Evolutionary conservation across 768 basidiomycete species (phyloP).

Genomic region (Amanita inopinata): DNA sequence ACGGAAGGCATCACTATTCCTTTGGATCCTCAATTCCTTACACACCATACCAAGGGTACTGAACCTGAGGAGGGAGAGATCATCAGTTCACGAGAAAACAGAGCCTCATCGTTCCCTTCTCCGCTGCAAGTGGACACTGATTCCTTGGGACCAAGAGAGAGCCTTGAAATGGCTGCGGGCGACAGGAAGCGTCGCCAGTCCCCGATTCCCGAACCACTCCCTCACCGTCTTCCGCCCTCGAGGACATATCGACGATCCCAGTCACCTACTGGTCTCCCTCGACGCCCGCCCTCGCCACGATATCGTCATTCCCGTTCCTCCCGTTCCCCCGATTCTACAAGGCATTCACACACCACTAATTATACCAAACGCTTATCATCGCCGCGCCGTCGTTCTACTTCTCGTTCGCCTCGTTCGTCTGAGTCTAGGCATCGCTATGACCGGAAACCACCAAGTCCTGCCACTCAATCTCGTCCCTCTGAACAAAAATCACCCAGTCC

Average conservation of each 20-base stretch:
- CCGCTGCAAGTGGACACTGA: too few relatives aligned
- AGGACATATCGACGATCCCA: conserved; percentile 1
- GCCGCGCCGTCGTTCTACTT: not conserved
- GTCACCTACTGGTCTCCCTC: not conserved
- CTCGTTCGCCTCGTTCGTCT: not conserved
- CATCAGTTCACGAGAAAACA: not conserved
- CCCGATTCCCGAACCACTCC: conserved; percentile 5
- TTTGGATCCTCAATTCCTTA: conserved; percentile 12
- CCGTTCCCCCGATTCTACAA: not conserved
- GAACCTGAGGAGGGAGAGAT: conserved; percentile 7
- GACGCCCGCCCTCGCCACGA: not conserved
- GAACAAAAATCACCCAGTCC: not conserved
- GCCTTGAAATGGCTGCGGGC: too few relatives aligned
- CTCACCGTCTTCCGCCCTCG: conserved; percentile 6
- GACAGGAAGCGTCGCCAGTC: conserved; percentile 2
- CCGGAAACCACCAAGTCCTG: not conserved
- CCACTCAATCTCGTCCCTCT: not conserved
- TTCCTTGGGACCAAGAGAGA: too few relatives aligned
- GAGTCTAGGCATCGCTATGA: not conserved
- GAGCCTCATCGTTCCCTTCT: not conserved
- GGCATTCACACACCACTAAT: not conserved
- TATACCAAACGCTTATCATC: not conserved
- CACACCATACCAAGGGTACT: not conserved
- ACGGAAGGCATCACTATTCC: conserved; percentile 11
- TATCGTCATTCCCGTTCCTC: not conserved